Conservation (phyloP, 371 early-diverging fungal species). For the Blastocladiella emersonii region DNA sequence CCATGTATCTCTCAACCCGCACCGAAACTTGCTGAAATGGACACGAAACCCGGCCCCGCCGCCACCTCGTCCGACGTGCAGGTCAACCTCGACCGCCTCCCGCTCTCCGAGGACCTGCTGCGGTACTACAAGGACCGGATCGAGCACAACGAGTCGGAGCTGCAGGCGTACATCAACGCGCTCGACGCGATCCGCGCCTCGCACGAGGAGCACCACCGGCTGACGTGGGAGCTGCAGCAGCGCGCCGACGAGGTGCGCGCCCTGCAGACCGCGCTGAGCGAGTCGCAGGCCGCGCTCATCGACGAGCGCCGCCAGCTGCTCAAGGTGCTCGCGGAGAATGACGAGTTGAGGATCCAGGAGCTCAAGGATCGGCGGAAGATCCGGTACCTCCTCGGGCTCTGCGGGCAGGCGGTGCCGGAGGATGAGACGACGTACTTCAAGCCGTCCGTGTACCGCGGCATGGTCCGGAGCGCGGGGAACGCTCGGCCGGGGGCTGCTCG, state of each 20-base stretch:
- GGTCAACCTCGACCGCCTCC: constrained; percentile 10
- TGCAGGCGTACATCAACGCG: constrained; percentile 15
- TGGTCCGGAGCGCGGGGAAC: background rate
- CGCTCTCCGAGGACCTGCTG: constrained; percentile 22
- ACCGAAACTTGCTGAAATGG: no score
- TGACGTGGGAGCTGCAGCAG: constrained; percentile 29
- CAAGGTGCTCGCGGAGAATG: constrained; percentile 32
- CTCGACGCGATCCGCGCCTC: constrained; percentile 20
- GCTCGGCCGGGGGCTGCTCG: background rate
- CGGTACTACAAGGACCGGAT: constrained; percentile 19
- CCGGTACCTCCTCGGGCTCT: constrained; percentile 26
- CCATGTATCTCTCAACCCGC: no score
- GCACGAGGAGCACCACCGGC: constrained; percentile 27
- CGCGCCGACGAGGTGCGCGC: constrained; percentile 19
- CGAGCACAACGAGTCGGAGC: constrained; percentile 25
- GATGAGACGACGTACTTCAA: constrained; percentile 33
- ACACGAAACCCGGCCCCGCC: background rate
- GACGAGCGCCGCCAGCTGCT: constrained; percentile 30
- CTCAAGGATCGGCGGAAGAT: constrained; percentile 39
- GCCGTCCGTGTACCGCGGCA: background rate
- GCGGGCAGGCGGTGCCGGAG: constrained; percentile 12
- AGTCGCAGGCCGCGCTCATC: constrained; percentile 25
- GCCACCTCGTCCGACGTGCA: background rate
- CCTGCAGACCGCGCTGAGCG: constrained; percentile 26
- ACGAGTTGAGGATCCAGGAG: constrained; percentile 37